phyloP scores from a whole-genome alignment of 352 stramenopile species.

The Globisporangium splendens region DNA sequence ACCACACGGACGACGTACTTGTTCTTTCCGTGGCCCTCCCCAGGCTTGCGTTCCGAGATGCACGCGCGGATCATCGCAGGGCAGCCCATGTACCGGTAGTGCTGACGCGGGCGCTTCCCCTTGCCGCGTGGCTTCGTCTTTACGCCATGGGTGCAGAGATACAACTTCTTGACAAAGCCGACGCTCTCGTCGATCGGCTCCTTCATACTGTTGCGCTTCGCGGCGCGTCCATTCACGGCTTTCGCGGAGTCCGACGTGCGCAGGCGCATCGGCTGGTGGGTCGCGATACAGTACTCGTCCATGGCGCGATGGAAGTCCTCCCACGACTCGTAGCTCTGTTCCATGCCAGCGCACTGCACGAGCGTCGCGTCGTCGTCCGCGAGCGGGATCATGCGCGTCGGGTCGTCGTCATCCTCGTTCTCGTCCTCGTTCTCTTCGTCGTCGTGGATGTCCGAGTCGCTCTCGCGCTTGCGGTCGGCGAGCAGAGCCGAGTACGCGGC shows the following conservation, averaged over 20 bases:
- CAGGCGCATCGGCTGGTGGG: conserved; percentile 76
- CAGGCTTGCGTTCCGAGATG: conserved; percentile 74
- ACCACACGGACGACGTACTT: conserved; percentile 85
- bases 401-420: conserved; percentile 35
- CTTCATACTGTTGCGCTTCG: conserved; percentile 82
- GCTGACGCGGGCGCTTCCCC: conserved; percentile 71
- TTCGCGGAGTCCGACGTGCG: conserved; percentile 80
- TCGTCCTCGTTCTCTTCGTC: conserved; percentile 42
- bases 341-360: conserved; percentile 65
- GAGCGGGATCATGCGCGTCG: conserved; percentile 39
- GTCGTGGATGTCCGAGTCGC: conserved; percentile 52
- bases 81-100: conserved; percentile 84
- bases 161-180: conserved; percentile 84
- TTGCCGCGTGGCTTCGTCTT: conserved; percentile 83
- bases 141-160: conserved; percentile 79
- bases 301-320: conserved; percentile 80
- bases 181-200: conserved; percentile 84
- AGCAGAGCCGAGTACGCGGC: conserved; percentile 50
- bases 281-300: conserved; percentile 71
- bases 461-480: conserved; percentile 59
- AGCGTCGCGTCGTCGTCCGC: conserved; percentile 57
- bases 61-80: conserved; percentile 80
- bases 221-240: conserved; percentile 69
- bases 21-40: conserved; percentile 49
- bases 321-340: conserved; percentile 81